Percentiles rank a stretch among this genome's conserved stretches.
Evolutionary conservation across 768 basidiomycete species (phyloP).

Genomic region (Lentinula sp.): DNA sequence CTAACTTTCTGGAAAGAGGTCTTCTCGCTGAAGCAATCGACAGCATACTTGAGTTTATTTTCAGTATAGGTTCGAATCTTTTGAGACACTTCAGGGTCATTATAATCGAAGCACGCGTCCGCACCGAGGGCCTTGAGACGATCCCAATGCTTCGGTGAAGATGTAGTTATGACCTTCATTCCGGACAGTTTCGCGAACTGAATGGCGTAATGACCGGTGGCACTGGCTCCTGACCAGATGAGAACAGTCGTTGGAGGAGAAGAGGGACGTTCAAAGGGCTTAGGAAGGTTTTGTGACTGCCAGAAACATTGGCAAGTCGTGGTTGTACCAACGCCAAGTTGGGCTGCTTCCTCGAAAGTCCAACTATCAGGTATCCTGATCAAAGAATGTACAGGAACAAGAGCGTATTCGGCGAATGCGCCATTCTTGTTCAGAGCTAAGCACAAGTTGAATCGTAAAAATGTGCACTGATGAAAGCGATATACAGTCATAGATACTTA

Average conservation of each 20-base stretch:
- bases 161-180: slow-evolving; percentile 25
- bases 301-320: slow-evolving; percentile 7
- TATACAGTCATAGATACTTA: background rate
- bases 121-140: slow-evolving; percentile 28
- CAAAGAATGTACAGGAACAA: background rate
- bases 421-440: background rate
- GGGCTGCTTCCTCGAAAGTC: slow-evolving; percentile 6
- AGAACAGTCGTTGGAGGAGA: slow-evolving; percentile 10
- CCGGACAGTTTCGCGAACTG: slow-evolving; percentile 26
- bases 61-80: slow-evolving; percentile 11
- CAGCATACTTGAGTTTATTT: slow-evolving; percentile 2
- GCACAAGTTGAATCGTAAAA: background rate
- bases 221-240: slow-evolving; percentile 21
- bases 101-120: slow-evolving; percentile 24
- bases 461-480: too few relatives aligned
- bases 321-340: background rate
- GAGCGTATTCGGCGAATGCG: slow-evolving; percentile 8
- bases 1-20: background rate
- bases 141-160: slow-evolving; percentile 22
- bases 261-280: background rate
- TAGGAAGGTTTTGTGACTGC: slow-evolving; percentile 3
- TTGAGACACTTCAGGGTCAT: slow-evolving; percentile 9
- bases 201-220: slow-evolving; percentile 21
- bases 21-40: slow-evolving; percentile 5
- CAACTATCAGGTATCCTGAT: background rate